These are phyloP conservation scores for Cystobasidiaceae sp. DNA, from an alignment of 1,284 basidiomycete species.

Conservation along the genomic window DNA sequence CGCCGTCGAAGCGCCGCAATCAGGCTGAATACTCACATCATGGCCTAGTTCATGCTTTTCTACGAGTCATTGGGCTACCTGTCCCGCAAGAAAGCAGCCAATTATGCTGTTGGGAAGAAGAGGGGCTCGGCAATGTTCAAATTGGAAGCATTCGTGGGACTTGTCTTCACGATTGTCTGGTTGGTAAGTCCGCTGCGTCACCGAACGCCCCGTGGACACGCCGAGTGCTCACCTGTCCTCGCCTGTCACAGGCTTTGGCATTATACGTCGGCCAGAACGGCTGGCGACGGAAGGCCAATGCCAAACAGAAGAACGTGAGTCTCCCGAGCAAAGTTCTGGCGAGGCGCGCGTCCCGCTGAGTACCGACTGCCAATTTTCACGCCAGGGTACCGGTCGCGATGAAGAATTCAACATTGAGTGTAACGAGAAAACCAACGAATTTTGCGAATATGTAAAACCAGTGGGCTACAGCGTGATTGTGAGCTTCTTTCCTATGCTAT, in stretches of 20 bases:
- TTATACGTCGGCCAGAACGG: background rate
- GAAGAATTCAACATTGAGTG: background rate
- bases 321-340: too few species aligned
- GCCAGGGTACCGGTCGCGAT: background rate
- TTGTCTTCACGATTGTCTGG: background rate
- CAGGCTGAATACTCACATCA: too few species aligned
- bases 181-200: background rate
- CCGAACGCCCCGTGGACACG: background rate
- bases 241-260: background rate
- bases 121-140: background rate
- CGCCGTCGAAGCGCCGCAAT: too few species aligned
- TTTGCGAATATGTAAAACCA: background rate
- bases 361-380: too few species aligned
- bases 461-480: background rate
- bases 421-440: background rate
- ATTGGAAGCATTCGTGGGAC: background rate
- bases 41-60: background rate
- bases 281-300: background rate
- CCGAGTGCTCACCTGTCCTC: background rate
- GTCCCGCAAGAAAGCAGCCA: background rate
- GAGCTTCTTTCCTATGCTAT: background rate
- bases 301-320: background rate
- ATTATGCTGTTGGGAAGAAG: background rate
- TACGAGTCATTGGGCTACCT: background rate
- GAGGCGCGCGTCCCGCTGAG: too few species aligned